phyloP scores from a whole-genome alignment of 495 filamentous ascomycete genomes.

The Penicillium desertorum region DNA sequence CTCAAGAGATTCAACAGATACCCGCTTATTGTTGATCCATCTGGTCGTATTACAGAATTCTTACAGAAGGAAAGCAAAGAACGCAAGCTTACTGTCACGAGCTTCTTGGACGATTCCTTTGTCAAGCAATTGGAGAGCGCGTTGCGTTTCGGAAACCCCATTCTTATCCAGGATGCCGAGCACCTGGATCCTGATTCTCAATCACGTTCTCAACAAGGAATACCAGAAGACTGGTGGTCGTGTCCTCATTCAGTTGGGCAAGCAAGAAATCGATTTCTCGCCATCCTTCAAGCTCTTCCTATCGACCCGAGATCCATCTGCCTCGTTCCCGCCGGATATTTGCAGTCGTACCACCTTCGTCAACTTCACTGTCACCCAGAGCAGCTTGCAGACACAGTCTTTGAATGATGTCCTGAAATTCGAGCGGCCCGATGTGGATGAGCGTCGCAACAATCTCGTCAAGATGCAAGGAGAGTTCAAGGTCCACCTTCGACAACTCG shows the following conservation, averaged over 20 bases:
- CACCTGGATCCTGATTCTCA: constrained; percentile 95
- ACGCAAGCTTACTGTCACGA: constrained; percentile 90
- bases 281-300: constrained; percentile 94
- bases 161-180: constrained; percentile 97
- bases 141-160: constrained; percentile 95
- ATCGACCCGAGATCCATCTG: constrained; percentile 93
- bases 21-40: constrained; percentile 96
- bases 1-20: constrained; percentile 97
- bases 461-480: constrained; percentile 99
- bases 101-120: constrained; percentile 97
- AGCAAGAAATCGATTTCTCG: constrained; percentile 99
- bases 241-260: constrained; percentile 96
- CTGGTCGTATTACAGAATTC: constrained; percentile 90
- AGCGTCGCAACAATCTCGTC: constrained; percentile 91
- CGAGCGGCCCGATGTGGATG: constrained; percentile 97
- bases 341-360: constrained; percentile 98
- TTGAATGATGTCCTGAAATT: constrained; percentile 95
- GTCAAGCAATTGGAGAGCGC: constrained; percentile 96
- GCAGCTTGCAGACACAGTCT: constrained; percentile 96
- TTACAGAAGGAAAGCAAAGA: constrained; percentile 91
- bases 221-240: constrained; percentile 99
- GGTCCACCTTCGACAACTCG: constrained; percentile 91
- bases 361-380: constrained; percentile 99
- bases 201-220: constrained; percentile 98
- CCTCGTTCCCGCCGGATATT: constrained; percentile 94